Evolutionary conservation across 495 filamentous ascomycete genomes (phyloP).

Genomic region (Baudoinia panamericana): DNA sequence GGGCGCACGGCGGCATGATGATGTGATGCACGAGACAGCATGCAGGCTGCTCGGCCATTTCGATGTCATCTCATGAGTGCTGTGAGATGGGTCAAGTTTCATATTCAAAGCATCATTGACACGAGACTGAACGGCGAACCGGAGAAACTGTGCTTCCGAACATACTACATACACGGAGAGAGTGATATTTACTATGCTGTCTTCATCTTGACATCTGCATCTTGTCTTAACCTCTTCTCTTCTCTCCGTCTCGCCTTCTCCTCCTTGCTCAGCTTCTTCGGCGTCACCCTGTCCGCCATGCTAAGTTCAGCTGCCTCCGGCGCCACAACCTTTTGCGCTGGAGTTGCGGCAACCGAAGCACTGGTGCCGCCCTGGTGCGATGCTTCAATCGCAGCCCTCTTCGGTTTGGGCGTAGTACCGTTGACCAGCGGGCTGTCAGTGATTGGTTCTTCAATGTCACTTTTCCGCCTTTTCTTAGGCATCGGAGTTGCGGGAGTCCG

Average conservation of each 20-base stretch:
- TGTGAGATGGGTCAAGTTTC: too few species aligned
- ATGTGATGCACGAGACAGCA: conserved; percentile 3
- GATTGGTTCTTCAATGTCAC: too few species aligned
- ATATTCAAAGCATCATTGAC: too few species aligned
- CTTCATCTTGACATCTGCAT: conserved; percentile 1
- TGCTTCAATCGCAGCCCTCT: too few species aligned
- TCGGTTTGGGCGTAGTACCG: too few species aligned
- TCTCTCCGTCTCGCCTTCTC: conserved; percentile 19
- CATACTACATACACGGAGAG: too few species aligned
- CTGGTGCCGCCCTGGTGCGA: not conserved
- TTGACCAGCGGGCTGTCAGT: too few species aligned
- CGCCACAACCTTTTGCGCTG: not conserved
- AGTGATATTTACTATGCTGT: not conserved
- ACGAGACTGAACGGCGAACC: too few species aligned
- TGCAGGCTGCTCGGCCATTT: conserved; percentile 9
- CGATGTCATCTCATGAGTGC: conserved; percentile 7
- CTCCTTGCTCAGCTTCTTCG: conserved; percentile 9
- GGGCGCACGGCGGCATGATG: not conserved
- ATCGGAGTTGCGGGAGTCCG: too few species aligned
- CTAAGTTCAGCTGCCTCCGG: not conserved
- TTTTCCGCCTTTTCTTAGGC: too few species aligned
- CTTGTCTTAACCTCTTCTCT: conserved; percentile 14
- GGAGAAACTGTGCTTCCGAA: too few species aligned
- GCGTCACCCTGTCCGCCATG: not conserved
- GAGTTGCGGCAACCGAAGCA: not conserved